Conservation (phyloP, 768 basidiomycete species). For the Hebeloma cylindrosporum region DNA sequence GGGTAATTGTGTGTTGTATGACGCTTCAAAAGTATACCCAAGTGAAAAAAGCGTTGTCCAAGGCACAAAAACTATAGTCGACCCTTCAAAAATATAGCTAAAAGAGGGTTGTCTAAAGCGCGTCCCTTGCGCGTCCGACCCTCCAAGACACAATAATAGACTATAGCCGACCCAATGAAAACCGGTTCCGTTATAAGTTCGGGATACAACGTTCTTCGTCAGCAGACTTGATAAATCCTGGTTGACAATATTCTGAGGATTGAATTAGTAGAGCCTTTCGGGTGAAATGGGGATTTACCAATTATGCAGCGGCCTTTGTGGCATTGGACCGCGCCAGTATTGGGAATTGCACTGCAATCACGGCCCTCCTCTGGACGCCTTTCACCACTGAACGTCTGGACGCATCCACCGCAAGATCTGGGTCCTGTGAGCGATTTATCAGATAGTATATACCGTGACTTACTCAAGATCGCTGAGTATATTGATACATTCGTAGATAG, state of each 20-base stretch:
- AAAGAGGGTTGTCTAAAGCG: no score
- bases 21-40: no score
- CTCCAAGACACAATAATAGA: no score
- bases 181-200: constrained; percentile 2
- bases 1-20: no score
- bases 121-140: no score
- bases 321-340: constrained; percentile 40
- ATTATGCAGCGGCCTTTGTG: constrained; percentile 35
- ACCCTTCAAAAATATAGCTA: no score
- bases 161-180: not conserved
- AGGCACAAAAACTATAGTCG: no score
- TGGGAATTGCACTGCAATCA: constrained; percentile 46
- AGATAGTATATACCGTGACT: constrained; percentile 2
- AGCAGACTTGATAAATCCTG: constrained; percentile 17
- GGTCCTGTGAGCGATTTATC: not conserved
- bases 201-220: constrained; percentile 20
- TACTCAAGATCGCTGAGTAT: constrained; percentile 28
- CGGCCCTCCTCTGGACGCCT: constrained; percentile 31
- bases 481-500: constrained; percentile 24
- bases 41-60: no score
- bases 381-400: constrained; percentile 17
- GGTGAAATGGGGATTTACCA: constrained; percentile 25
- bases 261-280: not conserved
- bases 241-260: constrained; percentile 18
- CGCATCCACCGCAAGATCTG: constrained; percentile 34